Conservation (phyloP, 2,329 filamentous ascomycete species). For the Bipolaris gigantea region DNA sequence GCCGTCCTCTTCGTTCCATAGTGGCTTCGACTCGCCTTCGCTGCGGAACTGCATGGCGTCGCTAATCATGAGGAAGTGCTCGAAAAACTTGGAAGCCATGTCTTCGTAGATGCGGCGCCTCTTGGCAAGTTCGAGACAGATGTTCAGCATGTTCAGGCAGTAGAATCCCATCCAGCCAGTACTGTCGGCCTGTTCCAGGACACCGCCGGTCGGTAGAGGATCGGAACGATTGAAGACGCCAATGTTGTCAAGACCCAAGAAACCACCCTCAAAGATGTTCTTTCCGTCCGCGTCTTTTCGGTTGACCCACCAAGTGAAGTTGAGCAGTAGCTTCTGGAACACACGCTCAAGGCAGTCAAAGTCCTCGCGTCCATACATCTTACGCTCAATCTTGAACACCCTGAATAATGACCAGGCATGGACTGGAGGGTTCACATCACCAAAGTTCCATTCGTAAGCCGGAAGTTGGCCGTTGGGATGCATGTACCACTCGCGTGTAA, state of each 20-base stretch:
- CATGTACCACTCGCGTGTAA: constrained; percentile 98
- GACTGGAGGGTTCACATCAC: constrained; percentile 94
- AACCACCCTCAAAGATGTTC: constrained; percentile 96
- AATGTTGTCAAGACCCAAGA: constrained; percentile 95
- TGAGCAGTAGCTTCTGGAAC: constrained; percentile 92
- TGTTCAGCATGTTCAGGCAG: constrained; percentile 95
- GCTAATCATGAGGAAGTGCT: constrained; percentile 97
- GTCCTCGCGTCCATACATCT: constrained; percentile 93
- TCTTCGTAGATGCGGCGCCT: constrained; percentile 95
- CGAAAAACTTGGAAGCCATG: constrained; percentile 96
- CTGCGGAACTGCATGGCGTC: constrained; percentile 84
- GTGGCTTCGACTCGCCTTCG: constrained; percentile 72
- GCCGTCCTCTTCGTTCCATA: constrained; percentile 95
- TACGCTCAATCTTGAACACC: constrained; percentile 97
- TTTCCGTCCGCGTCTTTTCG: constrained; percentile 93
- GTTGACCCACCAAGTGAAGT: constrained; percentile 99
- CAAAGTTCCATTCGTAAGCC: constrained; percentile 96
- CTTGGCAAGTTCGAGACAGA: constrained; percentile 91
- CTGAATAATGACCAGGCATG: constrained; percentile 96
- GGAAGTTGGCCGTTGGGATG: constrained; percentile 95
- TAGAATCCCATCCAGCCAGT: constrained; percentile 99
- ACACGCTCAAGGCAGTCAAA: constrained; percentile 94
- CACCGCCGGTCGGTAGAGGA: constrained; percentile 87
- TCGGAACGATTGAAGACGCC: constrained; percentile 97
- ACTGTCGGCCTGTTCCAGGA: constrained; percentile 93